phyloP scores from a whole-genome alignment of 768 basidiomycete genomes.

The Mycena rebaudengoi region DNA sequence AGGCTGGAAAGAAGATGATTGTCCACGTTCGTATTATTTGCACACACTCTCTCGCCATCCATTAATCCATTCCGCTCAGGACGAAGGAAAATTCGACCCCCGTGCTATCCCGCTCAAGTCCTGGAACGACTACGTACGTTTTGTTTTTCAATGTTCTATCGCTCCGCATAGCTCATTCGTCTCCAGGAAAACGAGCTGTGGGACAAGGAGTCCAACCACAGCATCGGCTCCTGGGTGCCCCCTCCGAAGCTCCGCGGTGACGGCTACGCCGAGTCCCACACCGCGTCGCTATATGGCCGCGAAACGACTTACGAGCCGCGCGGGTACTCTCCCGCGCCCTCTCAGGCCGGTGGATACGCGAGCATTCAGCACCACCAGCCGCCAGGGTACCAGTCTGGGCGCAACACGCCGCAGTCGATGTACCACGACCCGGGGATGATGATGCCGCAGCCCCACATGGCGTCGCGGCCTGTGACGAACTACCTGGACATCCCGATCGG shows the following conservation, averaged over 20 bases:
- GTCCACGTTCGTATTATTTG: conserved; percentile 74
- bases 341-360: conserved; percentile 63
- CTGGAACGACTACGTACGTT: conserved; percentile 92
- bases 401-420: conserved; percentile 72
- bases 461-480: conserved; percentile 75
- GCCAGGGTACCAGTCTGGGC: conserved; percentile 80
- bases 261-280: conserved; percentile 79
- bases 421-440: no score
- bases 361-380: conserved; percentile 48
- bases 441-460: conserved; percentile 42
- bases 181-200: conserved; percentile 91
- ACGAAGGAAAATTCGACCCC: conserved; percentile 98
- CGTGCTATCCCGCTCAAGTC: conserved; percentile 93
- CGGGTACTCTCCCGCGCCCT: conserved; percentile 77
- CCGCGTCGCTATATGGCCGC: conserved; percentile 85
- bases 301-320: conserved; percentile 87
- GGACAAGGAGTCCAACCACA: conserved; percentile 97
- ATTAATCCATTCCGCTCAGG: conserved; percentile 56
- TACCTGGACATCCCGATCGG: conserved; percentile 76
- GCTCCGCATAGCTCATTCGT: neutral
- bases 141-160: neutral
- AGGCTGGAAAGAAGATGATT: conserved; percentile 94
- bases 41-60: neutral
- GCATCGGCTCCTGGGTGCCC: conserved; percentile 92
- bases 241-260: conserved; percentile 75